Conservation (phyloP, 73 alveolate species). For the Loxodes magnus region DNA sequence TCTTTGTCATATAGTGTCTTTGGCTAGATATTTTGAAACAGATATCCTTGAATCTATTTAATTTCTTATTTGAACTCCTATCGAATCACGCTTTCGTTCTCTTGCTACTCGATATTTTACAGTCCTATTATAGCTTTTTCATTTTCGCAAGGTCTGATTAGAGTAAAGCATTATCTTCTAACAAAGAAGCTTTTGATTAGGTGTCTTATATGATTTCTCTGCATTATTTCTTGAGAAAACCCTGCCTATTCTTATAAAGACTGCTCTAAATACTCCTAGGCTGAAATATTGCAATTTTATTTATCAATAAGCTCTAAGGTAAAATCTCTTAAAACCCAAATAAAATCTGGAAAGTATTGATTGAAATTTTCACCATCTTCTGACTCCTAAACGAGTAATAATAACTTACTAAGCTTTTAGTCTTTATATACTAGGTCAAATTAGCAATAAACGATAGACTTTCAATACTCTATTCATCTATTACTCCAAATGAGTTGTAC, state of each 20-base stretch:
- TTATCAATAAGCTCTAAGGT: slow-evolving; percentile 70
- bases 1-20: no score
- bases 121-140: slow-evolving; percentile 81
- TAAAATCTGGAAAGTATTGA: slow-evolving; percentile 80
- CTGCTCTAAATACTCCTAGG: slow-evolving; percentile 90
- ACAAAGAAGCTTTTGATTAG: slow-evolving; percentile 54
- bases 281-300: slow-evolving; percentile 17
- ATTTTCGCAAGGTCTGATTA: slow-evolving; percentile 89
- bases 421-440: slow-evolving; percentile 79
- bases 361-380: not conserved
- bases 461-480: slow-evolving; percentile 74
- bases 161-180: slow-evolving; percentile 84
- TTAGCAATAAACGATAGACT: slow-evolving; percentile 70
- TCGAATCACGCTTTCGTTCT: no score
- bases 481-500: slow-evolving; percentile 91
- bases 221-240: slow-evolving; percentile 42
- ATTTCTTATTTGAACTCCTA: no score
- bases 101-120: slow-evolving; percentile 61
- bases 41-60: no score
- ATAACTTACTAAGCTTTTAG: slow-evolving; percentile 23
- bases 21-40: no score
- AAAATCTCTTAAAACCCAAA: slow-evolving; percentile 98
- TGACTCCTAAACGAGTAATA: no score
- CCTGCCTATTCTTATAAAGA: slow-evolving; percentile 54
- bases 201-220: slow-evolving; percentile 65